phyloP scores from a whole-genome alignment of 495 filamentous ascomycete genomes.

The Penicillium goetzii region DNA sequence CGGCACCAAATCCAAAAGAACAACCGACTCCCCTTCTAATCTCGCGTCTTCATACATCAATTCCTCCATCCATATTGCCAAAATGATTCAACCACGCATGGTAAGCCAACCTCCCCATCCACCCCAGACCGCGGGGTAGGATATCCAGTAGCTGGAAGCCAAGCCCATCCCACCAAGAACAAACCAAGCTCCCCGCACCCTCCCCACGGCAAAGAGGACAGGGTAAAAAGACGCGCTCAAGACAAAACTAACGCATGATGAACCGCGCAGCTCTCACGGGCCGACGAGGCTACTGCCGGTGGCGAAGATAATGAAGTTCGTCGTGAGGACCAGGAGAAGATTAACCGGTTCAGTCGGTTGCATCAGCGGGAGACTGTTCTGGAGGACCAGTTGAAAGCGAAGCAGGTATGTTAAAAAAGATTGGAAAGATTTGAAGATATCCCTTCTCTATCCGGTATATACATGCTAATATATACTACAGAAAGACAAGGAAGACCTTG shows the following conservation, averaged over 20 bases:
- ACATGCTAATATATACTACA: constrained; percentile 37
- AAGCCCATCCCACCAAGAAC: constrained; percentile 1
- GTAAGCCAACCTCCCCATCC: constrained; percentile 22
- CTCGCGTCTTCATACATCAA: constrained; percentile 7
- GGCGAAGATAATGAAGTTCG: constrained; percentile 87
- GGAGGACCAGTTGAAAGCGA: constrained; percentile 79
- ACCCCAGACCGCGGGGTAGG: background rate
- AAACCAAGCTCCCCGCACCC: constrained; percentile 6
- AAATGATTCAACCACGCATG: constrained; percentile 52
- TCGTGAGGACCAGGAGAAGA: constrained; percentile 96
- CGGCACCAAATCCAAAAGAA: constrained; percentile 3
- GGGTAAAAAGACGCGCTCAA: constrained; percentile 9
- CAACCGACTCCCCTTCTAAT: background rate
- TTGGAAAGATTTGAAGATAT: background rate
- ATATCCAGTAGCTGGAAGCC: background rate
- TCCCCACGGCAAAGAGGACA: constrained; percentile 12
- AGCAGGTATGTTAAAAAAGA: constrained; percentile 64
- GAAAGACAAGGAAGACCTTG: constrained; percentile 98
- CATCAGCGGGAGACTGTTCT: constrained; percentile 81
- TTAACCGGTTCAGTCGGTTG: constrained; percentile 94
- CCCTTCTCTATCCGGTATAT: background rate
- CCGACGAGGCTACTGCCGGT: constrained; percentile 73
- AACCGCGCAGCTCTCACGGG: constrained; percentile 75
- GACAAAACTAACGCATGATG: background rate
- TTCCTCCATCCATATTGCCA: constrained; percentile 15